Base-by-base conservation (phyloP, 1,284 basidiomycete species). In the Tremellales sp. region DNA sequence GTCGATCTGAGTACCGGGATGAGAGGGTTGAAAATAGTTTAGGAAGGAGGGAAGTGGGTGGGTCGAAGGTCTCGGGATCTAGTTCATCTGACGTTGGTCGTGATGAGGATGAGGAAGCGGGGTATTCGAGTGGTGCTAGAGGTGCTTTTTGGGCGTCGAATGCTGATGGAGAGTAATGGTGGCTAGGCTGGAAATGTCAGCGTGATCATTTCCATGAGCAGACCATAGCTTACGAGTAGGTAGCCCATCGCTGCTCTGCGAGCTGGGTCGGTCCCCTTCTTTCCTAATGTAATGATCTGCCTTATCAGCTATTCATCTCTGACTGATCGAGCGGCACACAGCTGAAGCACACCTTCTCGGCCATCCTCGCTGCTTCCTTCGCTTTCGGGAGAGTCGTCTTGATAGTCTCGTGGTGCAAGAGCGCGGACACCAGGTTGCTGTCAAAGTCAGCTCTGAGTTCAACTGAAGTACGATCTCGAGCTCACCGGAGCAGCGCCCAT, bases 311-410 rank as follows among this genome's bases (percentile, higher is more conserved):
- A 40, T 27, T 50, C 49, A 54, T 42, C 42, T 37, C 25, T 22
- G 17, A n/a, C n/a, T n/a, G n/a, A n/a, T n/a, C n/a, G n/a, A n/a
- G n/a, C n/a, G n/a, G n/a, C n/a, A n/a, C n/a, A n/a, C n/a, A 15
- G 36, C 12, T 31, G 8, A 7, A 33, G 51, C 67, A 49, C 56
- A 89, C 89, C 83, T 96, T 96, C 72, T 99, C 96, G 36, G 92
- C 92, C 48, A 96, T 76, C 57, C 89, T 82, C 10, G 89, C 89
- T 3, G 92, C 79, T 68, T 97, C 92, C 70, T 88, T 86, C 2
- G 96, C 96, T 74, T 98, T 98, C 21, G 96, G 87, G 24, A 97
- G 77, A 0, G 96, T 99, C 4, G 96, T 98, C 70, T 87, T 87
- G 72, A 99, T 94, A 67, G 90, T 86, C 70, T 97, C 91, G 76